Base-by-base conservation (phyloP, 768 basidiomycete species). In the Rhizopogon roseolus region DNA sequence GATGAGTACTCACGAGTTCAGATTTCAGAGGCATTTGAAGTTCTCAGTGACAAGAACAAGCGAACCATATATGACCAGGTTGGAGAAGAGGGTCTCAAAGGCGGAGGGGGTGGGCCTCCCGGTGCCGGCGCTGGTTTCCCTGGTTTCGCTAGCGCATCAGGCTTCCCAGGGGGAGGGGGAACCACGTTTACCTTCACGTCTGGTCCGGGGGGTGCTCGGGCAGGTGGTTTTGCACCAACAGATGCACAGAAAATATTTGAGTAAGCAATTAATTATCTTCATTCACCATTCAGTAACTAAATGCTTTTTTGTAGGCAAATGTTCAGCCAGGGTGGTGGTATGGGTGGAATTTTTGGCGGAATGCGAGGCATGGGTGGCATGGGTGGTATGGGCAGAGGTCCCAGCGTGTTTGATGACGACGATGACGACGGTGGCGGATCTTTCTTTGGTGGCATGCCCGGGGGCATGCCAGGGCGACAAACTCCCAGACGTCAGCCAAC, bases 11-110 rank as follows among this genome's bases (percentile, higher is more conserved):
- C 13, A 55, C 54, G 56, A 41, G 54, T 37, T 2, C 19, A 96
- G 88, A 81, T 98, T 43, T 90, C 90, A 32, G 96, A 98, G 74
- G 95, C 93, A 0, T 98, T 96, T 62, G 96, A 98, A 66, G 94
- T 96, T 28, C 83, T 98, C 53, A 90, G 81, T 49, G 93, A 97
- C 71, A 82, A 83, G 68, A 77, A 92, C 65, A 93, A 93, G 64
- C 86, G 91, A 22, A 72, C 88, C 0, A 66, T 93, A 6, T 98
- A 94, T 59, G 95, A 97, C 69, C 92, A 97, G 60, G 86, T 94
- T 52, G 96, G 96, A 36, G 94, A 97, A 67, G 95, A 97, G 53
- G 95, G 96, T 2, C 79, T 98, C 60, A 98, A 98, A 67, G 81
- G 81, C 6, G 81, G 81, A 36, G 81, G 75, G 0, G 73, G 78